Percentiles rank a stretch among this genome's conserved stretches.
These are phyloP conservation scores for Coemansia sp. DNA, from an alignment of 192 early-diverging fungal species.

Conservation along the genomic window DNA sequence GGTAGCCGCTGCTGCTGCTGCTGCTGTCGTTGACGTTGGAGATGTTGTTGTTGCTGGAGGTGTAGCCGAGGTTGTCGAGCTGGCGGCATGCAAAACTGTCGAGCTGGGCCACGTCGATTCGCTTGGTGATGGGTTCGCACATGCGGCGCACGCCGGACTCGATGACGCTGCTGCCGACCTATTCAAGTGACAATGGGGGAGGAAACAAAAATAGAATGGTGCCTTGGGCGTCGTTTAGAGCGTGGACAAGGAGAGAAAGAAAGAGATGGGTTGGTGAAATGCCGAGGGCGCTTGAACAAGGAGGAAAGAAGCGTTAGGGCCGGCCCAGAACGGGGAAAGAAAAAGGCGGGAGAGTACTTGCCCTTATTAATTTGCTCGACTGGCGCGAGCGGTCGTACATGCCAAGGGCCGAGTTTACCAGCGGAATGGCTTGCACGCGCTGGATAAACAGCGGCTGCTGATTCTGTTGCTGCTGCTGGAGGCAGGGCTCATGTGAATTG, in stretches of 20 bases:
- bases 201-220: not conserved
- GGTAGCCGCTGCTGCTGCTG: not conserved
- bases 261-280: too few species aligned
- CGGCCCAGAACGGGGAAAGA: slow-evolving; percentile 1
- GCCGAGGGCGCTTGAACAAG: too few species aligned
- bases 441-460: slow-evolving; percentile 58
- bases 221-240: too few species aligned
- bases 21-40: too few species aligned
- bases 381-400: slow-evolving; percentile 73
- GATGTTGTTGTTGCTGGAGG: not conserved
- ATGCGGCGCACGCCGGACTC: slow-evolving; percentile 71
- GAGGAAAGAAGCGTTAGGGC: not conserved
- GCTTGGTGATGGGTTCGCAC: slow-evolving; percentile 69
- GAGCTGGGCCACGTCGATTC: slow-evolving; percentile 65
- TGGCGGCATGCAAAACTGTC: slow-evolving; percentile 76
- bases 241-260: not conserved
- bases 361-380: slow-evolving; percentile 55
- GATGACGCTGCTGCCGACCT: slow-evolving; percentile 66
- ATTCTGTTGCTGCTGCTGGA: not conserved
- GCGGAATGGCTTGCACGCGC: slow-evolving; percentile 72
- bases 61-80: slow-evolving; percentile 59
- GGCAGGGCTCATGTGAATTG: too few species aligned
- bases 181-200: slow-evolving; percentile 2
- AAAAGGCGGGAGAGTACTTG: slow-evolving; percentile 41
- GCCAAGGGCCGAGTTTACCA: slow-evolving; percentile 72